Evolutionary conservation across 73 alveolate species (phyloP), one percentile per base, ranked within the genome.

Genomic region (Durusdinium trenchii): DNA sequence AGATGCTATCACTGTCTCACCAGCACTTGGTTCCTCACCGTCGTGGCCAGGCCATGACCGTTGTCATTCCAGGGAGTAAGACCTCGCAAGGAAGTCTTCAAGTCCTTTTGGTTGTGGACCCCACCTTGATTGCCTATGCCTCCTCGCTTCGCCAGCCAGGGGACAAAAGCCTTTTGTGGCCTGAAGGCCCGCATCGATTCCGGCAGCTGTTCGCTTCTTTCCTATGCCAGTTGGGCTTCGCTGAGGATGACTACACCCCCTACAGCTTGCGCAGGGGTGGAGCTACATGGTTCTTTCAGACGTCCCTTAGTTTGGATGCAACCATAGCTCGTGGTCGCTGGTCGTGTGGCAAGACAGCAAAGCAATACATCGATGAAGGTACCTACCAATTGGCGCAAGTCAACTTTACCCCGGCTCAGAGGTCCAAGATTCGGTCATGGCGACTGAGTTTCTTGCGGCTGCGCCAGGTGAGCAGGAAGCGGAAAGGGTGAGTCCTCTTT

Each of bases 241-340:
- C 84, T 71, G 30, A 32, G 3, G 84, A 71, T 10, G 84, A 71
- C 28, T 71, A 71, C 38, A 36, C 84, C 48, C 62, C 87, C 35
- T 76, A 76, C 42, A 60, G 87, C 42, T 12, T 76, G 4, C 87
- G 87, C n/a, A 4, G 87, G 3, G 87, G 87, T 1, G 87, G 87
- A 40, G 87, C 87, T 6, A 76, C 87, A 14, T 76, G 87, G 87
- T 76, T 42, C 43, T 76, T 76, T 26, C 23, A 42, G n/a, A 42
- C 38, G 26, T 42, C 87, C 5, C 52, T 26, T 6, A 32, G 52
- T 40, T 2, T 76, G n/a, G 87, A 76, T 76, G 87, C 87, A 18
- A 76, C 87, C 38, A 12, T 76, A 3, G 61, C 54, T 23, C 4
- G 61, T 2, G 87, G 87, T 60, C 87, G 87, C 12, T 76, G 87